Evolutionary conservation across 129 eudicot species (phyloP).

Genomic region (Flaveria ramosissima): DNA sequence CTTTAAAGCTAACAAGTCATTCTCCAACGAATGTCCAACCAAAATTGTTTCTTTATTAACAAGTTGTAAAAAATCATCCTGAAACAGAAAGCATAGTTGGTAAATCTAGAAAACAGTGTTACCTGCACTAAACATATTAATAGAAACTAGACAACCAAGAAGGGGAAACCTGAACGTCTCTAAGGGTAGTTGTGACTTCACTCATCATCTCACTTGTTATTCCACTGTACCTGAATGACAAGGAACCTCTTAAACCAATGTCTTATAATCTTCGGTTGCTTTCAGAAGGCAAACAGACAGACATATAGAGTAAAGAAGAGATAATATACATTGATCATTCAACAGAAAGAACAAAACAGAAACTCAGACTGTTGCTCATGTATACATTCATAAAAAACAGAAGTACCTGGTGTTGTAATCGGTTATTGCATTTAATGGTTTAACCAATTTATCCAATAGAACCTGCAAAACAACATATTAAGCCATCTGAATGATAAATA

Average conservation of each 20-base stretch:
- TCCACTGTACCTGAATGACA: constrained; percentile 80
- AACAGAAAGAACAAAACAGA: neutral
- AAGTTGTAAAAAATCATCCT: constrained; percentile 70
- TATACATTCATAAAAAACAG: constrained; percentile 10
- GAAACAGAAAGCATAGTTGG: constrained; percentile 34
- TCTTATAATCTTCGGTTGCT: neutral
- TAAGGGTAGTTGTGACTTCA: constrained; percentile 81
- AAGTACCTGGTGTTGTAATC: constrained; percentile 95
- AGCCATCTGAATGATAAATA: constrained; percentile 5
- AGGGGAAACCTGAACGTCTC: constrained; percentile 74
- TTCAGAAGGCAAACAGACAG: neutral
- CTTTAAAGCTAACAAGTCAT: constrained; percentile 83
- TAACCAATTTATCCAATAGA: constrained; percentile 89
- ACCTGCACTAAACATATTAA: neutral
- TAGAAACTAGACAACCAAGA: constrained; percentile 13
- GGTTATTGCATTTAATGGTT: constrained; percentile 74
- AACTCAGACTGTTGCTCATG: neutral
- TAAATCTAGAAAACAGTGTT: neutral
- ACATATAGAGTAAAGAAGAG: neutral
- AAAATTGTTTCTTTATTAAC: constrained; percentile 79
- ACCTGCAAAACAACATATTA: constrained; percentile 56
- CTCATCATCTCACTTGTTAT: constrained; percentile 86
- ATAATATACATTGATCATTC: neutral
- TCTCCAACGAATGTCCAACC: constrained; percentile 96
- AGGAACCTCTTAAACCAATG: constrained; percentile 1